Percentiles rank a stretch among this genome's conserved stretches.
phyloP scores from a whole-genome alignment of 139 green algal species.

The Micromonas pusilla region DNA sequence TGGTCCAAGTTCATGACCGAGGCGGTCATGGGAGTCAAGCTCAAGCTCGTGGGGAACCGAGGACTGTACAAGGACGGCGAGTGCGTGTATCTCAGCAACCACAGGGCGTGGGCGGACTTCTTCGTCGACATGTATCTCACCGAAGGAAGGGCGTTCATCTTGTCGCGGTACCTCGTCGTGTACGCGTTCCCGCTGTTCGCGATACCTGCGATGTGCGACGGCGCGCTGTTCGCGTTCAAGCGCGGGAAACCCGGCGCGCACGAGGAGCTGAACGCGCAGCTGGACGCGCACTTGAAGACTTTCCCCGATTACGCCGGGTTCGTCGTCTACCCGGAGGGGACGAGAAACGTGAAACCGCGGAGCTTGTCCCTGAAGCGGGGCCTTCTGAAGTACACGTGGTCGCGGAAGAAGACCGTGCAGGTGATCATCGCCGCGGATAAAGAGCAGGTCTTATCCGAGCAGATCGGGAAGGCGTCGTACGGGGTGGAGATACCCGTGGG shows the following conservation, averaged over 20 bases:
- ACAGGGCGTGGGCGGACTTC: slow-evolving; percentile 85
- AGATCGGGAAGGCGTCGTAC: slow-evolving; percentile 40
- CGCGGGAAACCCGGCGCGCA: slow-evolving; percentile 60
- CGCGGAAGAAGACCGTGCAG: slow-evolving; percentile 68
- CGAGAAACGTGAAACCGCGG: slow-evolving; percentile 48
- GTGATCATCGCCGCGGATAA: slow-evolving; percentile 60
- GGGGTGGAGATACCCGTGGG: slow-evolving; percentile 39
- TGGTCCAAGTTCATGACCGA: slow-evolving; percentile 8
- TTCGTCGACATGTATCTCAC: slow-evolving; percentile 76
- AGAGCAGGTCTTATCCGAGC: slow-evolving; percentile 57
- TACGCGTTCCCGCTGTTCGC: slow-evolving; percentile 81
- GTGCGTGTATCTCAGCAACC: slow-evolving; percentile 64
- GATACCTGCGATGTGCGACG: slow-evolving; percentile 46
- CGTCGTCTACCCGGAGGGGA: slow-evolving; percentile 32
- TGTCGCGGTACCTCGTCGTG: slow-evolving; percentile 71
- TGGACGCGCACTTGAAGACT: slow-evolving; percentile 14
- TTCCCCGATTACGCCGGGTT: slow-evolving; percentile 11
- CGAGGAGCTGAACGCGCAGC: slow-evolving; percentile 38
- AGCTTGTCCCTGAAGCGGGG: slow-evolving; percentile 78
- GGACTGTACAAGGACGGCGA: neutral
- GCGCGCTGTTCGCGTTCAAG: slow-evolving; percentile 72
- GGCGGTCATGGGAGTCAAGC: neutral
- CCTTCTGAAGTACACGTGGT: slow-evolving; percentile 79
- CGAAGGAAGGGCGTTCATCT: slow-evolving; percentile 61
- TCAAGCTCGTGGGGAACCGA: slow-evolving; percentile 3